These are phyloP conservation scores for Carex arenaria DNA, from an alignment of 202 grass and related monocot species.

Conservation along the genomic window DNA sequence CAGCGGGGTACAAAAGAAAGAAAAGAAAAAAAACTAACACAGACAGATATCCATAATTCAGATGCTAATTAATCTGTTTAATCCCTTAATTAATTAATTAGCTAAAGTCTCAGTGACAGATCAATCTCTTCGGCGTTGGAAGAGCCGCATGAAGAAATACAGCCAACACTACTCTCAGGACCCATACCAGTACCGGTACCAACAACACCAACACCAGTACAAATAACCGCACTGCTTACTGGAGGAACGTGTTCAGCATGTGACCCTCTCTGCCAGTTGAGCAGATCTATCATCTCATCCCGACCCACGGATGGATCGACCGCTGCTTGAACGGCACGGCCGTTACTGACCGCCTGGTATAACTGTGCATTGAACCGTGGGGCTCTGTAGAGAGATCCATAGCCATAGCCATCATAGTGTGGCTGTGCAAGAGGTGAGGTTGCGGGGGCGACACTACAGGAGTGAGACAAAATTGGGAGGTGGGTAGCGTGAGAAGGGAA, in stretches of 20 bases:
- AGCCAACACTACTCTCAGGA: neutral
- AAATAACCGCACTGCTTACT: neutral
- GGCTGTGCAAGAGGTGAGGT: neutral
- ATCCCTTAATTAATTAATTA: too few species aligned
- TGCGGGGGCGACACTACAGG: neutral
- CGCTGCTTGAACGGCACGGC: constrained; percentile 26
- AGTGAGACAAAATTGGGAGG: constrained; percentile 16
- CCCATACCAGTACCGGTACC: neutral
- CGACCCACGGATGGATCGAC: constrained; percentile 31
- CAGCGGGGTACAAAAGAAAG: neutral
- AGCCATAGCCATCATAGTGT: neutral
- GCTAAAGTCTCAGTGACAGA: constrained; percentile 58
- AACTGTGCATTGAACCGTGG: constrained; percentile 40
- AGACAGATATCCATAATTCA: neutral
- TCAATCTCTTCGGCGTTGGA: constrained; percentile 35
- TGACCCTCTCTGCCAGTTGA: constrained; percentile 76
- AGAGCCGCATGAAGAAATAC: constrained; percentile 2
- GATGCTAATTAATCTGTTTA: too few species aligned
- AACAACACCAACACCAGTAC: neutral
- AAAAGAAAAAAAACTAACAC: neutral
- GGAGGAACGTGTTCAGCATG: constrained; percentile 34
- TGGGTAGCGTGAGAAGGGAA: neutral
- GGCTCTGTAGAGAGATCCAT: neutral
- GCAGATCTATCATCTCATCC: constrained; percentile 62
- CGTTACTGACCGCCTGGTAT: constrained; percentile 18